Base-by-base conservation (phyloP, 805 yeast genomes). In the Cyberlindnera maclurae region DNA sequence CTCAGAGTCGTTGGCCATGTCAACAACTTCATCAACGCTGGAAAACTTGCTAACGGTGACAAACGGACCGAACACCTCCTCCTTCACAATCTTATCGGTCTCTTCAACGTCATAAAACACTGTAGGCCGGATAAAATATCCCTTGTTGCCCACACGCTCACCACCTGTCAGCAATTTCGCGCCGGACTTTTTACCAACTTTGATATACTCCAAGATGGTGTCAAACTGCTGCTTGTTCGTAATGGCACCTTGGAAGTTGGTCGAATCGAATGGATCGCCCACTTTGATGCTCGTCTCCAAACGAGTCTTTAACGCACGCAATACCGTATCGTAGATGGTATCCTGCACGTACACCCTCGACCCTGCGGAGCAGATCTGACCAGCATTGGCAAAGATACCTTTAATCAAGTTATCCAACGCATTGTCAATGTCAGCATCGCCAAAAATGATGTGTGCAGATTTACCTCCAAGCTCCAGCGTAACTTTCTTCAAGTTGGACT, bases 391-490 rank as follows among this genome's bases (percentile, higher is more conserved):
- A 69, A 80, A 80, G 54, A 82, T 82, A 68, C 87, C 87, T 36
- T 71, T 63, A 37, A 77, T 68, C 52, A 81, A 70, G 56, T 71
- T 70, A 40, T 67, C 60, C 34, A 67, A 56, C 35, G 71, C 24
- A 45, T 60, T 60, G 31, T 71, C 70, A 42, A 80, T 51, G 55
- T 79, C 68, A 45, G 81, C 82, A 59, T 82, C 93, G 49, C 73
- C 68, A 56, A 82, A 82, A 31, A 82, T 79, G 54, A 82, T 71
- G 59, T 81, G 79, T 54, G 89, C 84, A 42, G 88, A 80, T 62
- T 82, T 82, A 63, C 93, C 93, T 63, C 93, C 93, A 54, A 82
- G 71, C 65, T 82, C 93, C 63, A 82, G 68, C 36, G 90, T 81
- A 38, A 81, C 82, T 66, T 82, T 82, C 73, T 82, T 82, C 68